These are phyloP conservation scores for Alternaria sp. DNA, from an alignment of 2,329 filamentous ascomycete genomes.

Conservation along the genomic window DNA sequence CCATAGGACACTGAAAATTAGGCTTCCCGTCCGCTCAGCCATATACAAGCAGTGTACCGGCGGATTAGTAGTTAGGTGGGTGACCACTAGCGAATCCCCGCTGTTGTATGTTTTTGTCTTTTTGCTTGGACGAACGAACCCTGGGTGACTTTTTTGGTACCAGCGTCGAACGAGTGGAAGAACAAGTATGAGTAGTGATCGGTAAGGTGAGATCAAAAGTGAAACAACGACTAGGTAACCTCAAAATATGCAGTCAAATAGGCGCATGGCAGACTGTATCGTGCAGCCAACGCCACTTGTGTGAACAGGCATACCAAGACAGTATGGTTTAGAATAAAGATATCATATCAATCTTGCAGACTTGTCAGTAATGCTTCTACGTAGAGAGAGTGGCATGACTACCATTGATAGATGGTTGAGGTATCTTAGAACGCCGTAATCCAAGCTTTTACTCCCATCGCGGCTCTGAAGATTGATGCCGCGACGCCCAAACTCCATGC, in stretches of 20 bases:
- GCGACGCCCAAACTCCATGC: constrained; percentile 7
- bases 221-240: not conserved
- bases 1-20: not conserved
- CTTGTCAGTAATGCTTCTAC: not conserved
- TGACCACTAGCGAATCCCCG: constrained; percentile 2
- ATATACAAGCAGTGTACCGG: constrained; percentile 6
- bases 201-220: too few species aligned
- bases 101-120: constrained; percentile 7
- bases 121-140: not conserved
- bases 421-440: constrained; percentile 7
- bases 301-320: not conserved
- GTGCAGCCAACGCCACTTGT: not conserved
- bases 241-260: not conserved
- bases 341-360: not conserved
- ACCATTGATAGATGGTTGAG: constrained; percentile 6
- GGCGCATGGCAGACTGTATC: not conserved
- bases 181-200: too few species aligned
- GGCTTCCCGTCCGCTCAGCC: constrained; percentile 6
- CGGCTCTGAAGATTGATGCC: not conserved
- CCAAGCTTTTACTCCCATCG: not conserved
- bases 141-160: not conserved
- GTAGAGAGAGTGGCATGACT: not conserved
- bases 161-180: not conserved
- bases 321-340: not conserved
- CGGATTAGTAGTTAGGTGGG: constrained; percentile 2